Evolutionary conservation across 2,329 filamentous ascomycete genomes (phyloP).

Genomic region (Leptographium galeiforme): DNA sequence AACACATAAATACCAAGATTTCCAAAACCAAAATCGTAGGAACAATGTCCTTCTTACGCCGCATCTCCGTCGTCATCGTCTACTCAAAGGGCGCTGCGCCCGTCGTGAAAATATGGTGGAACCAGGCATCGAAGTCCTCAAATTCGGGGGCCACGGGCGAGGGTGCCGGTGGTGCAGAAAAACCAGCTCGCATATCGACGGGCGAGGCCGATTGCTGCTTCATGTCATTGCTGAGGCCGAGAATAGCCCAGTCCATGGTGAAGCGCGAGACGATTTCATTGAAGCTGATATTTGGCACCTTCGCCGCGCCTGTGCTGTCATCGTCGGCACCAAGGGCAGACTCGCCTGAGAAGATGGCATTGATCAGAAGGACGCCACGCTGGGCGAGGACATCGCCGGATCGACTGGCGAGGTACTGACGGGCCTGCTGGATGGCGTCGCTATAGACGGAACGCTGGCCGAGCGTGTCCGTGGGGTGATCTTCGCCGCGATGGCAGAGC

Average conservation of each 20-base stretch:
- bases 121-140: conserved; percentile 13
- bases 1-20: too few species aligned
- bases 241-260: conserved; percentile 8
- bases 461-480: background rate
- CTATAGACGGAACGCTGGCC: conserved; percentile 6
- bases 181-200: background rate
- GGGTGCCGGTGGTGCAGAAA: background rate
- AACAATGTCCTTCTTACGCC: too few species aligned
- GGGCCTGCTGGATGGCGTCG: conserved; percentile 8
- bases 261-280: conserved; percentile 10
- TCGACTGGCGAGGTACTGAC: conserved; percentile 9
- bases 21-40: too few species aligned
- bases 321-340: background rate
- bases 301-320: background rate
- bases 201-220: background rate
- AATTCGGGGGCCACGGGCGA: background rate
- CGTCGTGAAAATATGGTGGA: conserved; percentile 10
- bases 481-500: conserved; percentile 3
- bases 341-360: conserved; percentile 6
- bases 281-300: conserved; percentile 3
- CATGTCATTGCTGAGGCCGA: conserved; percentile 6
- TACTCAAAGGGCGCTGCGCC: background rate
- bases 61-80: background rate
- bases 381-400: conserved; percentile 11
- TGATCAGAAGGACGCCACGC: conserved; percentile 12